Evolutionary conservation across 2,329 filamentous ascomycete genomes (phyloP).

Genomic region (Botrytis cinerea): DNA sequence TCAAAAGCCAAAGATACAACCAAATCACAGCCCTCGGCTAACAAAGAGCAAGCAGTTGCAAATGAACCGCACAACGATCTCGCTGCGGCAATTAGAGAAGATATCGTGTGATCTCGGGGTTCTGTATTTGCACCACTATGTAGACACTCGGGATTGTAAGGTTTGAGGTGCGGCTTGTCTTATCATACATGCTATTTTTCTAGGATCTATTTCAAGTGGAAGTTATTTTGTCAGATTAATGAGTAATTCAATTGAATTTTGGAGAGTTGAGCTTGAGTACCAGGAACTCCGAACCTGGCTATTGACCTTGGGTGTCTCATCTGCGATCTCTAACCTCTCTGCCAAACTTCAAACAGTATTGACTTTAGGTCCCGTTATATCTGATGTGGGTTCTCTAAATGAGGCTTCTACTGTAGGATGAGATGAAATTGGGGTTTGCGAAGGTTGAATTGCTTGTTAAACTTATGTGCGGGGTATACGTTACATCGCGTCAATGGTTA

Average conservation of each 20-base stretch:
- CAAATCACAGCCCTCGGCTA: rapidly evolving
- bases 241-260: not conserved
- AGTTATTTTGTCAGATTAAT: not conserved
- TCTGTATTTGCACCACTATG: not conserved
- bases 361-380: too few species aligned
- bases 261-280: not conserved
- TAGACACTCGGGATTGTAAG: not conserved
- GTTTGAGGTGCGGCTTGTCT: not conserved
- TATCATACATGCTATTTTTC: not conserved
- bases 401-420: too few species aligned
- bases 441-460: too few species aligned
- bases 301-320: not conserved
- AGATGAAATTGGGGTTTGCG: too few species aligned
- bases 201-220: not conserved
- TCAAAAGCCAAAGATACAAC: not conserved
- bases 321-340: not conserved
- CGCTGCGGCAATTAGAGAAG: not conserved
- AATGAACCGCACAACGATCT: not conserved
- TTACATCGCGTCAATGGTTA: not conserved
- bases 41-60: not conserved
- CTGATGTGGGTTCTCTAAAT: too few species aligned
- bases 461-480: too few species aligned
- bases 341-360: not conserved
- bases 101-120: rapidly evolving
- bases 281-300: not conserved